A percentile compares a stretch with the other conserved stretches of the same genome.
These are phyloP conservation scores for Physcomitrellopsis africana DNA, from an alignment of 225 moss, liverwort and hornwort genomes.

Conservation along the genomic window DNA sequence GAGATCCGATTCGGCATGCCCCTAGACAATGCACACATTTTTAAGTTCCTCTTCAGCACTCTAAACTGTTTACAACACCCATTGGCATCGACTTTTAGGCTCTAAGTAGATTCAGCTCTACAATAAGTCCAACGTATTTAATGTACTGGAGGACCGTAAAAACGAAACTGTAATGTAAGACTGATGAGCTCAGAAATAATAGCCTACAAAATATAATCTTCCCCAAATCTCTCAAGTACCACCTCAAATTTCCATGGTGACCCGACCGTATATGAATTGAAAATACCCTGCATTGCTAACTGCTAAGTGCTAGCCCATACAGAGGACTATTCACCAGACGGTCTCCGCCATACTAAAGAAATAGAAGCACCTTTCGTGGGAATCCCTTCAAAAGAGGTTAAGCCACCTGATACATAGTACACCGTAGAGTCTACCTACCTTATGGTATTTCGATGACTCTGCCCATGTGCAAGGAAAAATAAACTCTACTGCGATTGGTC, in stretches of 20 bases:
- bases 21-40: slow-evolving; percentile 43
- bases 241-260: too few relatives aligned
- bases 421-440: neutral
- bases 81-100: neutral
- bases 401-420: neutral
- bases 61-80: neutral
- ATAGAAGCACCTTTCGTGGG: too few relatives aligned
- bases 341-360: too few relatives aligned
- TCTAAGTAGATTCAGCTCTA: neutral
- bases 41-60: slow-evolving; percentile 20
- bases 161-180: neutral
- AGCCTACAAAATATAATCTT: too few relatives aligned
- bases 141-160: neutral
- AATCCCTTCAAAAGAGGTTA: too few relatives aligned
- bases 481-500: neutral
- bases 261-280: too few relatives aligned
- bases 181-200: neutral
- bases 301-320: neutral
- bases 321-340: neutral
- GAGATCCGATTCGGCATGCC: slow-evolving; percentile 82
- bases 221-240: too few relatives aligned
- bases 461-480: neutral
- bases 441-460: neutral
- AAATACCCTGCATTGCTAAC: too few relatives aligned
- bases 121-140: neutral